Evolutionary conservation across 2,329 filamentous ascomycete species (phyloP).

Genomic region (Neoascochyta sp.): DNA sequence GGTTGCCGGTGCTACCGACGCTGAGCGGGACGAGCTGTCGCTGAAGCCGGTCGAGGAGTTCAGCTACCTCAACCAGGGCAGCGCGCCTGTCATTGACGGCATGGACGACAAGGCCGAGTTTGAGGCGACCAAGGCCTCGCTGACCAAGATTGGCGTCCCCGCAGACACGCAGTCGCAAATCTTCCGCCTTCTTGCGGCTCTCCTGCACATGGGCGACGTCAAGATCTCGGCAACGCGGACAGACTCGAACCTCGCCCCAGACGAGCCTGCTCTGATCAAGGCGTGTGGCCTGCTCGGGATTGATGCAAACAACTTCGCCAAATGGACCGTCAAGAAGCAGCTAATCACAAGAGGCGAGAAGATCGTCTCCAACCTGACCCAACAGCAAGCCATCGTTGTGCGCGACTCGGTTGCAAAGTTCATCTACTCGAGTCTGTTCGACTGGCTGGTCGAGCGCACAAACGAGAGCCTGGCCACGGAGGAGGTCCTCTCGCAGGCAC

Average conservation of each 20-base stretch:
- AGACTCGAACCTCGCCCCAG: conserved; percentile 76
- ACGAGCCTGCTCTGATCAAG: conserved; percentile 75
- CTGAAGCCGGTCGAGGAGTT: conserved; percentile 84
- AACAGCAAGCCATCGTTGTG: conserved; percentile 89
- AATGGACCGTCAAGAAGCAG: conserved; percentile 99
- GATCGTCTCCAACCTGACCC: conserved; percentile 91
- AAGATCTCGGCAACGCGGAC: conserved; percentile 89
- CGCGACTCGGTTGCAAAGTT: conserved; percentile 97
- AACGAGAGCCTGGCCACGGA: conserved; percentile 87
- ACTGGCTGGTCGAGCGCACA: conserved; percentile 98
- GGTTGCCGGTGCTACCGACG: conserved; percentile 82
- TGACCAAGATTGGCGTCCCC: conserved; percentile 82
- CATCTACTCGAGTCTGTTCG: conserved; percentile 96
- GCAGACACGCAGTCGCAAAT: conserved; percentile 74
- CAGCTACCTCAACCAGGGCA: conserved; percentile 94
- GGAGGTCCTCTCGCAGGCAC: conserved; percentile 75
- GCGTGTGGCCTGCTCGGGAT: conserved; percentile 87
- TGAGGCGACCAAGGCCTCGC: conserved; percentile 76
- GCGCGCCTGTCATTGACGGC: conserved; percentile 83
- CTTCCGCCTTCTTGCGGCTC: conserved; percentile 83
- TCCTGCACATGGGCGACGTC: conserved; percentile 92
- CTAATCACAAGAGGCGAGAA: conserved; percentile 94
- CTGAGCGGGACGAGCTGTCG: conserved; percentile 73
- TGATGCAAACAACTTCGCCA: conserved; percentile 79
- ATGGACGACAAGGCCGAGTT: conserved; percentile 96